Evolutionary conservation across 352 stramenopile species (phyloP), one percentile per base, ranked within the genome.

Genomic region (Globisporangium barbulae): DNA sequence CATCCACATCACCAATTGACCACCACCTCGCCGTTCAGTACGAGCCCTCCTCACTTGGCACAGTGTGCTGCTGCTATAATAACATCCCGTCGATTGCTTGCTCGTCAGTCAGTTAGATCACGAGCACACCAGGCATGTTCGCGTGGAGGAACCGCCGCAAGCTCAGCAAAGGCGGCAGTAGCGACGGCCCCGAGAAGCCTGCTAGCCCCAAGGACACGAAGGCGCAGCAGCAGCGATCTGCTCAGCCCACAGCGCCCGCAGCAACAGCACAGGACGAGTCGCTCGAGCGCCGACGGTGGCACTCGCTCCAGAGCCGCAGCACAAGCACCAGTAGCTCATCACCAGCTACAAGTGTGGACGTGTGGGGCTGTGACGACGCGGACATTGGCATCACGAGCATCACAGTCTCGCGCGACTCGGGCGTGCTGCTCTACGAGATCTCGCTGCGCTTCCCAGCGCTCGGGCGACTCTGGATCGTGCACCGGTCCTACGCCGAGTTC

Each of bases 351-450:
- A 10, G 8, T 5, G 12, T 44, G 37, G 61, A 71, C 50, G 50
- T 69, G 19, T 88, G 79, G 76, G 63, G 70, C 33, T 67, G 69
- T 4, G 63, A 78, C 10, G 75, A 81, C 57, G 74, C 74, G 12
- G 76, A 86, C 44, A 75, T 88, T 17, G 77, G 75, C 35, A 71
- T 88, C 64, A 88, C 79, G 10, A 72, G 71, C 52, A 65, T 78
- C 5, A 65, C 68, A 3, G 48, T 53, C 10, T 52, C 59, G 1
- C 6, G 35, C 13, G 44, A 55, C 52, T 68, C 65, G 48, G 56
- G 63, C 17, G 47, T 64, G 47, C 47, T 64, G 31, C 72, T 71
- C 59, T 90, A 83, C 69, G 77, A 89, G 65, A 72, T 90, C 66
- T 85, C 78, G 59, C 61, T 88, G 58, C 75, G 72, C 31, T 86